phyloP scores from a whole-genome alignment of 441 rosid species.

The Populus hybrid region DNA sequence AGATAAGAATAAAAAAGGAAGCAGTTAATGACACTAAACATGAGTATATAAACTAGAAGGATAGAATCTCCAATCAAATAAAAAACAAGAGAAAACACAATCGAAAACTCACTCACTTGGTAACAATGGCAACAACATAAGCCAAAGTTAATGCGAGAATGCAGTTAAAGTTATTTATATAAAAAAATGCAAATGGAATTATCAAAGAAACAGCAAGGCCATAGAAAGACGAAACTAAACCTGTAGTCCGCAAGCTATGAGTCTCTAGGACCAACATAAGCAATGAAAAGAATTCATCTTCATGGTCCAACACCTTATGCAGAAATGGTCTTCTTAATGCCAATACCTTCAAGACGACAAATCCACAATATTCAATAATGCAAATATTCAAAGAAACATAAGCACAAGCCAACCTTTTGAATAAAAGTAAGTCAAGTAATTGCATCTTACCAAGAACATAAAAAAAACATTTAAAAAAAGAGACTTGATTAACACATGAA shows the following conservation, averaged over 20 bases:
- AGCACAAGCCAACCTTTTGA: background rate
- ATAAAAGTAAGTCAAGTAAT: background rate
- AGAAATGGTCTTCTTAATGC: conserved; percentile 89
- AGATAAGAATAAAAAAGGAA: no score
- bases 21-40: background rate
- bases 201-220: background rate
- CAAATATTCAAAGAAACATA: background rate
- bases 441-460: background rate
- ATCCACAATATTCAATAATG: conserved; percentile 2
- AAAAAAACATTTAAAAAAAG: background rate
- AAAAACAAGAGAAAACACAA: no score
- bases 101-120: background rate
- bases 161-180: background rate
- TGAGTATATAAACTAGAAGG: background rate
- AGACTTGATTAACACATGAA: background rate
- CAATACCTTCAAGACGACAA: conserved; percentile 61
- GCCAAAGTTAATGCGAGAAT: background rate
- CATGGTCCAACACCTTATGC: conserved; percentile 84
- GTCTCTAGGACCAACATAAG: conserved; percentile 89
- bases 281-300: conserved; percentile 89
- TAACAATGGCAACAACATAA: background rate
- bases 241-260: conserved; percentile 94
- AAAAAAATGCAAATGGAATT: background rate
- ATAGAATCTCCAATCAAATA: background rate
- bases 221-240: conserved; percentile 27